Conservation (phyloP, 2,329 filamentous ascomycete genomes). For the Dactylonectria macrodidyma region DNA sequence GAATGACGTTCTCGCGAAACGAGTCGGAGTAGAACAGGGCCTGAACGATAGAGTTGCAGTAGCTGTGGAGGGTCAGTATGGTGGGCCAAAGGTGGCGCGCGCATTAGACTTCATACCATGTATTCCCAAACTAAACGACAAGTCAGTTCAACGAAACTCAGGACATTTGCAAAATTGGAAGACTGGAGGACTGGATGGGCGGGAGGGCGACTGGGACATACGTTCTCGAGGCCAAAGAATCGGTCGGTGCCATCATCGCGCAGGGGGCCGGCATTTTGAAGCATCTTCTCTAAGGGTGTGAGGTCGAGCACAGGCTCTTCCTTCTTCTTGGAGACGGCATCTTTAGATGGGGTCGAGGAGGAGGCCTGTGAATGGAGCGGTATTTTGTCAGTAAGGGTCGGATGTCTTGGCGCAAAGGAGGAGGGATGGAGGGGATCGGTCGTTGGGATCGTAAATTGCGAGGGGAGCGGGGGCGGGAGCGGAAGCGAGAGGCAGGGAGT, state of each 20-base stretch:
- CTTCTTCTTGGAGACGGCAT: conserved; percentile 67
- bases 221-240: conserved; percentile 98
- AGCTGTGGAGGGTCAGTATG: conserved; percentile 69
- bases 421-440: conserved; percentile 43
- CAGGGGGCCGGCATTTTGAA: conserved; percentile 85
- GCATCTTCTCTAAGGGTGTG: conserved; percentile 79
- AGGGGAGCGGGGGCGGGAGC: conserved; percentile 20
- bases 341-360: conserved; percentile 60
- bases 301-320: conserved; percentile 71
- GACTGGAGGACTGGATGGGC: conserved; percentile 15
- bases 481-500: neutral
- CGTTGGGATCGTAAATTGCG: conserved; percentile 8
- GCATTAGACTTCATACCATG: conserved; percentile 77
- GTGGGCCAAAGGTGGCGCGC: conserved; percentile 10
- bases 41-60: conserved; percentile 98
- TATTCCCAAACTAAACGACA: conserved; percentile 87
- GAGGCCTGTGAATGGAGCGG: conserved; percentile 57
- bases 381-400: conserved; percentile 51
- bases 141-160: conserved; percentile 52
- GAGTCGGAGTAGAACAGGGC: conserved; percentile 95
- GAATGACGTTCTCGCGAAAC: conserved; percentile 94
- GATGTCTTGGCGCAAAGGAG: conserved; percentile 36
- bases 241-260: conserved; percentile 94
- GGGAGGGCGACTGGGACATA: conserved; percentile 64
- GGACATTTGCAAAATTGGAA: conserved; percentile 6